Percentiles rank a stretch among this genome's conserved stretches.
Evolutionary conservation across 2,329 filamentous ascomycete species (phyloP).

Genomic region (Aureobasidium subglaciale): DNA sequence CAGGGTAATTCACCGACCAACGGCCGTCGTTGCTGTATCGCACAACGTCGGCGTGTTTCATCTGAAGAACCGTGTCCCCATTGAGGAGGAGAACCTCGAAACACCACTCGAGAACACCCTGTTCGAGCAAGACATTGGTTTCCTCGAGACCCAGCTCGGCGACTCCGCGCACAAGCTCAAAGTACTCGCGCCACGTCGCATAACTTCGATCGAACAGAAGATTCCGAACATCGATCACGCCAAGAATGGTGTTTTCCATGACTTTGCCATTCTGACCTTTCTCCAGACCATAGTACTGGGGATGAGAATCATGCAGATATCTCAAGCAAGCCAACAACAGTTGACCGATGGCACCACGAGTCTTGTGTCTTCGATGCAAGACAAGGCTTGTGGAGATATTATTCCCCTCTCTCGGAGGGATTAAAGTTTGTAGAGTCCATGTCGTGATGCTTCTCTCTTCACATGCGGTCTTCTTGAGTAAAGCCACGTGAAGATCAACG

Average conservation of each 20-base stretch:
- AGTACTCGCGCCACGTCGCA: conserved; percentile 18
- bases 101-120: conserved; percentile 15
- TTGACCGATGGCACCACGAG: conserved; percentile 26
- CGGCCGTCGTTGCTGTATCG: not conserved
- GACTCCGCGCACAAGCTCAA: conserved; percentile 16
- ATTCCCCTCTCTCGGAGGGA: conserved; percentile 39
- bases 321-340: conserved; percentile 29
- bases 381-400: conserved; percentile 59
- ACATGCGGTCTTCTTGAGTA: conserved; percentile 49
- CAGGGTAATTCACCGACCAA: not conserved
- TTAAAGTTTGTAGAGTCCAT: conserved; percentile 52
- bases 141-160: conserved; percentile 17
- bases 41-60: not conserved
- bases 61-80: not conserved
- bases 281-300: conserved; percentile 22
- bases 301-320: conserved; percentile 28
- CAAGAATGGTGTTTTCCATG: not conserved
- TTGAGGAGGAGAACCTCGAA: conserved; percentile 16
- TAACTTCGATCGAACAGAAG: not conserved
- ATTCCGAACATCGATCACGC: conserved; percentile 1
- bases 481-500: conserved; percentile 50
- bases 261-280: not conserved
- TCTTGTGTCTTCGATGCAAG: conserved; percentile 24
- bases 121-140: conserved; percentile 13
- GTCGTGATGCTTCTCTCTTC: conserved; percentile 45